Percentiles rank a stretch among this genome's conserved stretches.
These are phyloP conservation scores for Penicillium occitanis DNA, from an alignment of 2,329 filamentous ascomycete genomes.

Conservation along the genomic window DNA sequence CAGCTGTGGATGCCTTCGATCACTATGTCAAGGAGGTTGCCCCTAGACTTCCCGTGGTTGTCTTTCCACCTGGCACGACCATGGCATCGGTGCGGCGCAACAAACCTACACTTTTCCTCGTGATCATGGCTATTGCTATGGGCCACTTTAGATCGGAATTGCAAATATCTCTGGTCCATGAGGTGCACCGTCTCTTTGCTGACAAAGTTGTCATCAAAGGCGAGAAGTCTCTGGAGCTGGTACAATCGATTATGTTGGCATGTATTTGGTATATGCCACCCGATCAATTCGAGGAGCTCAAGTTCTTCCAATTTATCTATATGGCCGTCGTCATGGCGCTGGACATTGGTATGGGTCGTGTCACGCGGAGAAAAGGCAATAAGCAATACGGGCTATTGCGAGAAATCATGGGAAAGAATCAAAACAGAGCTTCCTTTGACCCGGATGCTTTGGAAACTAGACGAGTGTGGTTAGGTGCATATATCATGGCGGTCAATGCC, in stretches of 20 bases:
- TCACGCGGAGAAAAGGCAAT: constrained; percentile 39
- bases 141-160: constrained; percentile 53
- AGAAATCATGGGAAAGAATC: constrained; percentile 33
- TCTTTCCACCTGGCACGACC: constrained; percentile 55
- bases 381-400: constrained; percentile 37
- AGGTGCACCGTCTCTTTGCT: constrained; percentile 71
- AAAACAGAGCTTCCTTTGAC: constrained; percentile 41
- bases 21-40: constrained; percentile 57
- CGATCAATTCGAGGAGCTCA: constrained; percentile 78
- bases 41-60: constrained; percentile 58
- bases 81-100: constrained; percentile 56
- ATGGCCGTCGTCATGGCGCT: constrained; percentile 78
- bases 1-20: constrained; percentile 57
- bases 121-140: constrained; percentile 56
- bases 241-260: constrained; percentile 73
- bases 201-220: constrained; percentile 72
- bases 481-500: constrained; percentile 60
- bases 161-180: constrained; percentile 64
- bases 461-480: constrained; percentile 61
- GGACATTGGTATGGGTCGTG: constrained; percentile 73
- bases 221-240: constrained; percentile 77
- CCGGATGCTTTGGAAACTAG: constrained; percentile 58
- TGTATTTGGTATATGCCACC: constrained; percentile 86
- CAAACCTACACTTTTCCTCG: constrained; percentile 61
- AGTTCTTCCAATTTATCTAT: constrained; percentile 85